Percentiles rank a stretch among this genome's conserved stretches.
These are phyloP conservation scores for Imleria badia DNA, from an alignment of 768 basidiomycete genomes.

Conservation along the genomic window DNA sequence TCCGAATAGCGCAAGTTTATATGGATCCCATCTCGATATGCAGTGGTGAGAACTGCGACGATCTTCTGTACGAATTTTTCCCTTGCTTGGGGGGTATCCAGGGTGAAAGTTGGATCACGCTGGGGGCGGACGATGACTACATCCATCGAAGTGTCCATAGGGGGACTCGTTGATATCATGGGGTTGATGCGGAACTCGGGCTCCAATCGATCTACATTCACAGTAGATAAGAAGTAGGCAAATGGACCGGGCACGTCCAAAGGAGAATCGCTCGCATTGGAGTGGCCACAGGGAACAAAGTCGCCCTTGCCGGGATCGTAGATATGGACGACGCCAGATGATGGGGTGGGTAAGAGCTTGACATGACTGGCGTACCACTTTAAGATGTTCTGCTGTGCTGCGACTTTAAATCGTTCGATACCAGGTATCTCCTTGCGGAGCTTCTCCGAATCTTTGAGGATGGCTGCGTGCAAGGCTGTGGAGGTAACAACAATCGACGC, in stretches of 20 bases:
- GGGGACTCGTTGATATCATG: conserved; percentile 46
- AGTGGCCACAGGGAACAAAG: conserved; percentile 48
- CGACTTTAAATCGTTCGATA: conserved; percentile 83
- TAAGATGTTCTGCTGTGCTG: conserved; percentile 71
- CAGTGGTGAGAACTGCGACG: conserved; percentile 55
- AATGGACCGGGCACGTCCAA: conserved; percentile 73
- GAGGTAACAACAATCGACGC: conserved; percentile 85
- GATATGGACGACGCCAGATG: conserved; percentile 45
- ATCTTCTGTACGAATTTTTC: conserved; percentile 51
- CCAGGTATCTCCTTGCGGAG: conserved; percentile 70
- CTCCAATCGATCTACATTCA: conserved; percentile 87
- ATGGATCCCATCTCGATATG: conserved; percentile 79
- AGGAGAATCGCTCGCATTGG: conserved; percentile 33
- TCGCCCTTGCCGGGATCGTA: conserved; percentile 54
- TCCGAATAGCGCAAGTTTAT: conserved; percentile 55
- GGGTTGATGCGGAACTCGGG: conserved; percentile 78
- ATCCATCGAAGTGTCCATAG: conserved; percentile 57
- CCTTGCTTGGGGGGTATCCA: conserved; percentile 45
- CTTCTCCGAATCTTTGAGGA: conserved; percentile 78
- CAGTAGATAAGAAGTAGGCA: conserved; percentile 78
- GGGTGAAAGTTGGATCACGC: conserved; percentile 48
- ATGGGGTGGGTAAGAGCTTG: conserved; percentile 50
- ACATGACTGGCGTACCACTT: conserved; percentile 68
- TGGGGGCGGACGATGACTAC: conserved; percentile 74
- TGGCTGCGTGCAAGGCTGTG: conserved; percentile 80